Conservation (phyloP, 2,329 filamentous ascomycete species). For the Pyrenophora tritici-repentis region DNA sequence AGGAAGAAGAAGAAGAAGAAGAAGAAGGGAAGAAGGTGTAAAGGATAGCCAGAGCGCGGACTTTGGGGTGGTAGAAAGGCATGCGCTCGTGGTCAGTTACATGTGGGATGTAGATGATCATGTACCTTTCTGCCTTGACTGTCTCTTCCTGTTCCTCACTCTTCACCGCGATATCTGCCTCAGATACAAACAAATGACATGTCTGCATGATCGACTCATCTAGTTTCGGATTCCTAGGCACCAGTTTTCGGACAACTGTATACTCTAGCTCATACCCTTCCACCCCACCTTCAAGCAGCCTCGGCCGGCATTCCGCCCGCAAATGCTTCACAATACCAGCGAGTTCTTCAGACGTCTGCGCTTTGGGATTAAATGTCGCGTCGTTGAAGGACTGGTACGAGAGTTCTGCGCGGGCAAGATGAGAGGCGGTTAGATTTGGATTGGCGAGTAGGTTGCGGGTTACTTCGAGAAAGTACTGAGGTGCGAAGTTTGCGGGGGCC, state of each 20-base stretch:
- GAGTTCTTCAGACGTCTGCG: conserved; percentile 42
- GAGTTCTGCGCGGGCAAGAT: conserved; percentile 79
- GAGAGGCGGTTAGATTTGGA: conserved; percentile 78
- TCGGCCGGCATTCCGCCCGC: conserved; percentile 47
- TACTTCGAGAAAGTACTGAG: conserved; percentile 66
- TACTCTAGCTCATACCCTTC: conserved; percentile 57
- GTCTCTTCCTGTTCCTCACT: conserved; percentile 35
- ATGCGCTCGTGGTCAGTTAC: conserved; percentile 63
- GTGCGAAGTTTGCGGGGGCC: conserved; percentile 64
- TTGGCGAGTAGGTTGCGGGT: conserved; percentile 78
- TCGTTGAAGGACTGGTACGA: conserved; percentile 59
- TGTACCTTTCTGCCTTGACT: conserved; percentile 48
- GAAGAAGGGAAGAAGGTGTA: conserved; percentile 61
- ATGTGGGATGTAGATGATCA: conserved; percentile 83
- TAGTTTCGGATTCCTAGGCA: conserved; percentile 79
- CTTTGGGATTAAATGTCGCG: conserved; percentile 41
- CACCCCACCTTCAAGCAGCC: conserved; percentile 28
- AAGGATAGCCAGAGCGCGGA: conserved; percentile 74
- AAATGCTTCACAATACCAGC: conserved; percentile 56
- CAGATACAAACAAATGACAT: conserved; percentile 68
- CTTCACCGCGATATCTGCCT: conserved; percentile 18
- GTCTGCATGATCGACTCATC: conserved; percentile 81
- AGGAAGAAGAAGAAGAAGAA: not conserved
- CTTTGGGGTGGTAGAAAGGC: conserved; percentile 86
- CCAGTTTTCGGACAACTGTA: conserved; percentile 73